Evolutionary conservation across 108 stramenopile genomes (phyloP), one percentile per base, ranked within the genome.

Genomic region (Nitzschia palea): DNA sequence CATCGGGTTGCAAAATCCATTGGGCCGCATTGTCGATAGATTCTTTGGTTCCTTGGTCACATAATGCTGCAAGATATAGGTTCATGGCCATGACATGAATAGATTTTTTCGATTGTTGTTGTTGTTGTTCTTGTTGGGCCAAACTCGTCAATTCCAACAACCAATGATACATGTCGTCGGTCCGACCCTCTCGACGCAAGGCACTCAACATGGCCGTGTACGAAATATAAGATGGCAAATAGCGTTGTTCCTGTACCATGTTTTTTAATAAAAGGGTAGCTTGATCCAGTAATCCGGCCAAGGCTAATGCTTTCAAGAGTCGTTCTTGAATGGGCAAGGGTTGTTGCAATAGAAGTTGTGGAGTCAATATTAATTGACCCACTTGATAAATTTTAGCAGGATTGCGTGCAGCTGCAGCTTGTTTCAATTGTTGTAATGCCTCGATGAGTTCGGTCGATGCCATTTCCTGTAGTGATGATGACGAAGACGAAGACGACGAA

Each of bases 11-110:
- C 29, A 42, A 27, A 1, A 65, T 37, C 26, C 37, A 18, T n/a
- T 58, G 14, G 10, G 43, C 53, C 17, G 62, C 57, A 4, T 14
- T 28, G 23, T 10, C 56, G 12, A 73, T 45, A 22, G 23, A 43
- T n/a, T n/a, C n/a, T n/a, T n/a, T n/a, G 34, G 72, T 55, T 64
- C 71, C 71, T 70, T 71, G 56, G 62, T 87, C 85, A 61, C 86
- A 88, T 12, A 93, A 53, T 1, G 85, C 54, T 12, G 83, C 82
- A 53, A 93, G n/a, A 47, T 86, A 93, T 0, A 84, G 67, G 56
- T 93, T 93, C 53, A 86, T 85, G 9, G 85, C 83, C n/a, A 82
- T 43, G 27, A 28, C 37, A 64, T 26, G 45, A 14, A 30, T 36
- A 30, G 23, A 15, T 30, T 31, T 1, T 27, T 68, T 32, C 35